These are phyloP conservation scores for Kalanchoe fedtschenkoi DNA, from an alignment of 164 flowering plant species.

Conservation along the genomic window DNA sequence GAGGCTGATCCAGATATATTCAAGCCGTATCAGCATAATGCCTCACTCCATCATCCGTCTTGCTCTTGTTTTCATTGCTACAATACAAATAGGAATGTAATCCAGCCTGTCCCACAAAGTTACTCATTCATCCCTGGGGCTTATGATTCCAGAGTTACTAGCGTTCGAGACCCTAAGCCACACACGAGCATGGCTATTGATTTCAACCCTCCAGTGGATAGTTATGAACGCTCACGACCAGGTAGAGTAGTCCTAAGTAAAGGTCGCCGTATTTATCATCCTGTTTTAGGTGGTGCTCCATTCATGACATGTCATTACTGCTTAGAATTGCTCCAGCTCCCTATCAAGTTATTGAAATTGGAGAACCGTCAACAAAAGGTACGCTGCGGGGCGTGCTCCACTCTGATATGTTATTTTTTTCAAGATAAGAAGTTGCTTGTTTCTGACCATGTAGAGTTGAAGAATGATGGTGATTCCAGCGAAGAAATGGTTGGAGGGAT, in stretches of 20 bases:
- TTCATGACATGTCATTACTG: slow-evolving; percentile 61
- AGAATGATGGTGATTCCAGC: slow-evolving; percentile 11
- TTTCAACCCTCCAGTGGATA: slow-evolving; percentile 28
- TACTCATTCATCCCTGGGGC: slow-evolving; percentile 18
- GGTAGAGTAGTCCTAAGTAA: slow-evolving; percentile 20
- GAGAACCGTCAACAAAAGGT: not conserved
- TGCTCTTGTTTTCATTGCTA: slow-evolving; percentile 8
- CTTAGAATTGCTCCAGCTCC: slow-evolving; percentile 57
- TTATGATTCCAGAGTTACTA: slow-evolving; percentile 18
- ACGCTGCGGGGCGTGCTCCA: slow-evolving; percentile 6
- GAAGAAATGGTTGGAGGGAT: slow-evolving; percentile 9
- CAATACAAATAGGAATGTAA: not conserved
- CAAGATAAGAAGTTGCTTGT: not conserved
- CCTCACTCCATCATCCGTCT: not conserved
- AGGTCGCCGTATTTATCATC: slow-evolving; percentile 27
- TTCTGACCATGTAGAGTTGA: slow-evolving; percentile 10
- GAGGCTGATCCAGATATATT: slow-evolving; percentile 9
- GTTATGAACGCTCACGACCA: slow-evolving; percentile 21
- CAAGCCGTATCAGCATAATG: slow-evolving; percentile 5
- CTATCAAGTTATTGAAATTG: slow-evolving; percentile 23
- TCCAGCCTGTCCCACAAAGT: not conserved
- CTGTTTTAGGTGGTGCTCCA: slow-evolving; percentile 74
- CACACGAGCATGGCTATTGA: slow-evolving; percentile 36
- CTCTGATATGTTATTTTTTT: not conserved
- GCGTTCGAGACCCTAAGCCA: slow-evolving; percentile 22